Evolutionary conservation across 805 yeast species (phyloP).

Genomic region (Saccharomycopsis synnaedendra): DNA sequence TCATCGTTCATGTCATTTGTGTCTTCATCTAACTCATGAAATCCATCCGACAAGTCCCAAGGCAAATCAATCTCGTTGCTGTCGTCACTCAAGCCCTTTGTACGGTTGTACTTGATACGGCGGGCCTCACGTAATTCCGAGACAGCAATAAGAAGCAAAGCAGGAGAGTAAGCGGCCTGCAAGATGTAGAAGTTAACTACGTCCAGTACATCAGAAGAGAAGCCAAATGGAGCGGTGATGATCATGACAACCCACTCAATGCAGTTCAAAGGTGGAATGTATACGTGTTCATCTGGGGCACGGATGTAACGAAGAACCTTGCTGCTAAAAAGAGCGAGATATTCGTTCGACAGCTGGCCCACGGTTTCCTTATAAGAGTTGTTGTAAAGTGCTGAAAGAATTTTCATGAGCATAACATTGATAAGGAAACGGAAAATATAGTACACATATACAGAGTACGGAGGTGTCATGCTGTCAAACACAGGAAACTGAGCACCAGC

Average conservation of each 20-base stretch:
- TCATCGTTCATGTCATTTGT: not conserved
- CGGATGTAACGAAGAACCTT: conserved; percentile 75
- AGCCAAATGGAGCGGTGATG: conserved; percentile 20
- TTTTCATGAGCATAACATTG: conserved; percentile 68
- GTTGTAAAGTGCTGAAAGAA: conserved; percentile 74
- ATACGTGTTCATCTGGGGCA: conserved; percentile 80
- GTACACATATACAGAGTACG: conserved; percentile 69
- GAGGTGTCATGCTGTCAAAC: conserved; percentile 66
- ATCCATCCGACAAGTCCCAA: conserved; percentile 81
- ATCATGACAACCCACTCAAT: conserved; percentile 37
- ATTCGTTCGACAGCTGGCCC: conserved; percentile 75
- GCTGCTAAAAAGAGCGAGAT: conserved; percentile 71
- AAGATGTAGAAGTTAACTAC: conserved; percentile 42
- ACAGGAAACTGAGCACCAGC: conserved; percentile 66
- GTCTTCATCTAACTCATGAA: conserved; percentile 20
- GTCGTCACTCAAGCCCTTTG: conserved; percentile 56
- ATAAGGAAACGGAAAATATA: conserved; percentile 70
- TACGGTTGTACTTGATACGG: conserved; percentile 60
- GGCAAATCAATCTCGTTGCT: conserved; percentile 68
- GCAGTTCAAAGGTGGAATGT: conserved; percentile 75
- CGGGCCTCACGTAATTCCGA: conserved; percentile 58
- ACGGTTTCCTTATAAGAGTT: conserved; percentile 74
- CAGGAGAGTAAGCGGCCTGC: conserved; percentile 59
- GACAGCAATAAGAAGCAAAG: conserved; percentile 44
- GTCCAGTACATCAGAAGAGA: conserved; percentile 19